Conservation (phyloP, 2,329 filamentous ascomycete genomes). For the Dothiorella sarmentorum region DNA sequence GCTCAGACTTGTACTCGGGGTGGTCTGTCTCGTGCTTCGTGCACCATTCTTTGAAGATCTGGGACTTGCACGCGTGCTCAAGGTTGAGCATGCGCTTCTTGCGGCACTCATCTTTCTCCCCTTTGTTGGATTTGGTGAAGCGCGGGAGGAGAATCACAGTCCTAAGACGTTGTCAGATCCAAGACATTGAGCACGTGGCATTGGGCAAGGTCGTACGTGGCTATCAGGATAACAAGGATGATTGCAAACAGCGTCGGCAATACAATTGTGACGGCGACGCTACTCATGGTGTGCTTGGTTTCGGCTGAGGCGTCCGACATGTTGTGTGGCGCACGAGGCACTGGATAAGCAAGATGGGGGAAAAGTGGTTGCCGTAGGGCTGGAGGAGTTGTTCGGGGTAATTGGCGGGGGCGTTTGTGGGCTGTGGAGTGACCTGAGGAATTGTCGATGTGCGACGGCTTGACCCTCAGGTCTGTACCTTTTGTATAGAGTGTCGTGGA, state of each 20-base stretch:
- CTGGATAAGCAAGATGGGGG: not conserved
- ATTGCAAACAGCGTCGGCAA: conserved; percentile 32
- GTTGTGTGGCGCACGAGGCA: not conserved
- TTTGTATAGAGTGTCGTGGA: conserved; percentile 9
- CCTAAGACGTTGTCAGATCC: not conserved
- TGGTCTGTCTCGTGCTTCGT: conserved; percentile 12
- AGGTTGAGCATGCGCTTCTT: conserved; percentile 32
- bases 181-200: not conserved
- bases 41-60: conserved; percentile 34
- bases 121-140: conserved; percentile 19
- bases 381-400: not conserved
- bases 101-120: conserved; percentile 25
- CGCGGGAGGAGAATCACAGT: conserved; percentile 14
- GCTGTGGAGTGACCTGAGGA: not conserved
- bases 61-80: conserved; percentile 30
- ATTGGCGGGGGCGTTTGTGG: not conserved
- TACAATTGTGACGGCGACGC: conserved; percentile 27
- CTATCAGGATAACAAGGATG: conserved; percentile 29
- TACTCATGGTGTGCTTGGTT: not conserved
- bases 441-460: not conserved
- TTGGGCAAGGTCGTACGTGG: conserved; percentile 25
- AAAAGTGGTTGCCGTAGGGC: not conserved
- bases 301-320: conserved; percentile 10
- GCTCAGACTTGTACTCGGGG: conserved; percentile 17
- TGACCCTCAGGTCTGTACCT: not conserved